phyloP scores from a whole-genome alignment of 495 filamentous ascomycete genomes.

The Neurospora sp. region DNA sequence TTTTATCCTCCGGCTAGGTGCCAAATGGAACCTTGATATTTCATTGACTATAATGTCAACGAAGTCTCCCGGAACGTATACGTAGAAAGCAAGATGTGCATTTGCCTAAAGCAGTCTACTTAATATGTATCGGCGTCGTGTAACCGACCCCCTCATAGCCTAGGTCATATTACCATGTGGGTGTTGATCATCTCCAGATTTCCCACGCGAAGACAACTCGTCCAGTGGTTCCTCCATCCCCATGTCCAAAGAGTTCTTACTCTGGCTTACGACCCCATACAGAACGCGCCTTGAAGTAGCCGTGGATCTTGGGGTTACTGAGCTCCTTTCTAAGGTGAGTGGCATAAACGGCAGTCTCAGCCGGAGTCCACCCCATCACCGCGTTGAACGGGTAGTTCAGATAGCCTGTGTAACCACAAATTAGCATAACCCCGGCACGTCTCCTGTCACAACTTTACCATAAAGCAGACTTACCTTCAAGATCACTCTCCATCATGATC shows the following conservation, averaged over 20 bases:
- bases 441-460: not conserved
- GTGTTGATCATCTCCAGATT: not conserved
- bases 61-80: too few species aligned
- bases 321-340: conserved; percentile 25
- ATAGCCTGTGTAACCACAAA: not conserved
- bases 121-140: not conserved
- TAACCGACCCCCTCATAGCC: not conserved
- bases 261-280: conserved; percentile 27
- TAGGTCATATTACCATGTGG: not conserved
- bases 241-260: not conserved
- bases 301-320: conserved; percentile 16
- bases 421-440: not conserved
- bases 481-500: conserved; percentile 16
- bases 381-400: not conserved
- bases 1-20: not conserved
- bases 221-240: not conserved
- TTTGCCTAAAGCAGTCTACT: not conserved
- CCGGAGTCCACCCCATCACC: conserved; percentile 22
- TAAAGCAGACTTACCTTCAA: conserved; percentile 20
- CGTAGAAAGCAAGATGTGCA: too few species aligned
- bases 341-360: conserved; percentile 26
- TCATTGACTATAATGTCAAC: too few species aligned
- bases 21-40: not conserved
- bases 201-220: not conserved
- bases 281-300: conserved; percentile 20